These are phyloP conservation scores for Mucuna pruriens DNA, from an alignment of 306 rosid species.

Conservation along the genomic window DNA sequence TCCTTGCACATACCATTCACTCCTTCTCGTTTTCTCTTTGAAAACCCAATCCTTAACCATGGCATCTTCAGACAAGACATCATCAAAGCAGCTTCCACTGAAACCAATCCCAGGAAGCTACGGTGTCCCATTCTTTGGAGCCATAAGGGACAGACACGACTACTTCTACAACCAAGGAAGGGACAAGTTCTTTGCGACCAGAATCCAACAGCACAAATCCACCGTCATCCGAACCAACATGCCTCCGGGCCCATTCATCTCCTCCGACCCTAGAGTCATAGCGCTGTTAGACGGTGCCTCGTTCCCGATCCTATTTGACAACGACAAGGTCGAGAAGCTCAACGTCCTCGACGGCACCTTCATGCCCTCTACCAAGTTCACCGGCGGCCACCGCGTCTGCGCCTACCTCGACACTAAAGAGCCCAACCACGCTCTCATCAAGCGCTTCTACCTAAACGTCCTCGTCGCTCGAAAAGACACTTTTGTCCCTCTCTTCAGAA, in stretches of 20 bases:
- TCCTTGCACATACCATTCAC: too few species aligned
- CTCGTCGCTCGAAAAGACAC: slow-evolving; percentile 42
- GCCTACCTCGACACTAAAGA: slow-evolving; percentile 71
- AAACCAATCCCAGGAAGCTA: slow-evolving; percentile 67
- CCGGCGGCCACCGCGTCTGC: slow-evolving; percentile 73
- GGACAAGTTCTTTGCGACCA: slow-evolving; percentile 57
- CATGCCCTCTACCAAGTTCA: slow-evolving; percentile 75
- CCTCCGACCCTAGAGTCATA: slow-evolving; percentile 59
- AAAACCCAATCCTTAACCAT: background rate
- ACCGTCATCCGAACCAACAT: slow-evolving; percentile 76
- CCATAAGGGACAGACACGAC: slow-evolving; percentile 60
- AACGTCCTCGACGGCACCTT: slow-evolving; percentile 76
- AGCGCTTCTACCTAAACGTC: slow-evolving; percentile 45
- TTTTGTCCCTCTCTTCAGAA: slow-evolving; percentile 58
- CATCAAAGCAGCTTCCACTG: slow-evolving; percentile 42
- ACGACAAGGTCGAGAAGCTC: slow-evolving; percentile 55
- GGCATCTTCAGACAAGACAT: slow-evolving; percentile 15
- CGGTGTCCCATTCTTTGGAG: slow-evolving; percentile 63
- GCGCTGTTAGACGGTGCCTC: slow-evolving; percentile 63
- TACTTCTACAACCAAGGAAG: slow-evolving; percentile 73
- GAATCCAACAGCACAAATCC: slow-evolving; percentile 52
- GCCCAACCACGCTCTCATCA: slow-evolving; percentile 53
- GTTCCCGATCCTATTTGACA: slow-evolving; percentile 70
- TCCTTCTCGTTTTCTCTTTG: too few species aligned
- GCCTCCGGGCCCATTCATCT: slow-evolving; percentile 79